Conservation (phyloP, 2,329 filamentous ascomycete genomes). For the Cladosporium oxysporum region DNA sequence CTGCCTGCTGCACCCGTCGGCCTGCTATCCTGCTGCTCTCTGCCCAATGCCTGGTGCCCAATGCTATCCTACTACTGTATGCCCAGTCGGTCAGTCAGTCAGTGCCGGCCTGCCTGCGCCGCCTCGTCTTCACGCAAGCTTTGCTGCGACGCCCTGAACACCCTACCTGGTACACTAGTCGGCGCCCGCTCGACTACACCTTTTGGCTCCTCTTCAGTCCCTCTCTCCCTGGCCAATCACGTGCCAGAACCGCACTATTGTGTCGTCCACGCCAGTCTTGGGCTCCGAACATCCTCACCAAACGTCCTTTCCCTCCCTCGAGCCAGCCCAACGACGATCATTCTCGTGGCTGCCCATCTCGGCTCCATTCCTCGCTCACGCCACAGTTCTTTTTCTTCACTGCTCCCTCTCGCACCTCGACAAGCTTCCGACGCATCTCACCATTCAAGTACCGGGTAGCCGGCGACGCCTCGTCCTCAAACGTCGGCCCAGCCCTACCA, state of each 20-base stretch:
- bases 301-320: conserved; percentile 7
- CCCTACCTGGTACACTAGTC: conserved; percentile 20
- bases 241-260: conserved; percentile 8
- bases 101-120: conserved; percentile 3
- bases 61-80: background rate
- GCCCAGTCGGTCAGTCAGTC: background rate
- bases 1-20: conserved; percentile 2
- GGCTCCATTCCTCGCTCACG: conserved; percentile 11
- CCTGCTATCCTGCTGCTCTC: conserved; percentile 1
- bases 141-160: conserved; percentile 9
- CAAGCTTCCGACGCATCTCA: conserved; percentile 12
- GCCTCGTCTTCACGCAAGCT: conserved; percentile 17
- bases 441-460: conserved; percentile 17
- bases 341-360: conserved; percentile 15
- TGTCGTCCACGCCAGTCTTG: conserved; percentile 14
- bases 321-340: conserved; percentile 14
- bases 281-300: conserved; percentile 20
- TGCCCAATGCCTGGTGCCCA: conserved; percentile 17
- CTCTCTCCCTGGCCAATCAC: conserved; percentile 15
- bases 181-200: conserved; percentile 20
- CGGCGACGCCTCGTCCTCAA: conserved; percentile 20
- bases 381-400: conserved; percentile 18
- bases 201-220: conserved; percentile 21
- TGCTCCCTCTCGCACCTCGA: conserved; percentile 1
- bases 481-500: conserved; percentile 19